Evolutionary conservation across 1,139 yeast genomes (phyloP).

Genomic region (Arxiozyma slooffiae): DNA sequence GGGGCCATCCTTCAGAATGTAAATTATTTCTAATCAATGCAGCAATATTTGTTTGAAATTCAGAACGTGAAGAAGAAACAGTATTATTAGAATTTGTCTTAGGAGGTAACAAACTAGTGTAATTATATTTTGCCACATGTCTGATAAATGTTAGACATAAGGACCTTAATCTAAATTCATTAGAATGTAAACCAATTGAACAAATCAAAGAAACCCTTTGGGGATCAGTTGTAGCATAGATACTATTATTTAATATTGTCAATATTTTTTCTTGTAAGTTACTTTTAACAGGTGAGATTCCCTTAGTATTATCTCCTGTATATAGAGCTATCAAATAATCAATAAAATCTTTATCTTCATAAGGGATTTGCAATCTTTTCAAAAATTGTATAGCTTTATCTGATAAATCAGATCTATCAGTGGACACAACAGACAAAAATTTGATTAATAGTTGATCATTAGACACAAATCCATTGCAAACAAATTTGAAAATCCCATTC

Average conservation of each 20-base stretch:
- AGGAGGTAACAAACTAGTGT: slow-evolving; percentile 18
- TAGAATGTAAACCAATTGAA: slow-evolving; percentile 49
- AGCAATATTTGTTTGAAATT: slow-evolving; percentile 39
- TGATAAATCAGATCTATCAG: slow-evolving; percentile 43
- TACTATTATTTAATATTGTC: slow-evolving; percentile 44
- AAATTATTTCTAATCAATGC: slow-evolving; percentile 43
- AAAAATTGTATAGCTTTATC: slow-evolving; percentile 35
- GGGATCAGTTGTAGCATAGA: slow-evolving; percentile 37
- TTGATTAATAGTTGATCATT: slow-evolving; percentile 29
- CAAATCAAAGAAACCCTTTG: slow-evolving; percentile 36
- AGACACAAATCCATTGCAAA: slow-evolving; percentile 29
- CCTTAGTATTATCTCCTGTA: slow-evolving; percentile 36
- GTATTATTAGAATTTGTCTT: slow-evolving; percentile 13
- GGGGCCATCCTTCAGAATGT: slow-evolving; percentile 53
- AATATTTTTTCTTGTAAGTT: slow-evolving; percentile 53
- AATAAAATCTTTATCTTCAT: slow-evolving; percentile 42
- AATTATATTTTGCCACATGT: slow-evolving; percentile 37
- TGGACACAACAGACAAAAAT: slow-evolving; percentile 53
- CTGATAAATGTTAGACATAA: slow-evolving; percentile 51
- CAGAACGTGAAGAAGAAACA: slow-evolving; percentile 16
- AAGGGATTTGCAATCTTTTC: slow-evolving; percentile 43
- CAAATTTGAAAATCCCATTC: slow-evolving; percentile 37
- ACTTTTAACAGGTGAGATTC: slow-evolving; percentile 44
- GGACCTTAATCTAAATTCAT: slow-evolving; percentile 33
- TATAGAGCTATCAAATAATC: slow-evolving; percentile 38